Conservation (phyloP, 306 rosid genomes). For the Glycyrrhiza uralensis region DNA sequence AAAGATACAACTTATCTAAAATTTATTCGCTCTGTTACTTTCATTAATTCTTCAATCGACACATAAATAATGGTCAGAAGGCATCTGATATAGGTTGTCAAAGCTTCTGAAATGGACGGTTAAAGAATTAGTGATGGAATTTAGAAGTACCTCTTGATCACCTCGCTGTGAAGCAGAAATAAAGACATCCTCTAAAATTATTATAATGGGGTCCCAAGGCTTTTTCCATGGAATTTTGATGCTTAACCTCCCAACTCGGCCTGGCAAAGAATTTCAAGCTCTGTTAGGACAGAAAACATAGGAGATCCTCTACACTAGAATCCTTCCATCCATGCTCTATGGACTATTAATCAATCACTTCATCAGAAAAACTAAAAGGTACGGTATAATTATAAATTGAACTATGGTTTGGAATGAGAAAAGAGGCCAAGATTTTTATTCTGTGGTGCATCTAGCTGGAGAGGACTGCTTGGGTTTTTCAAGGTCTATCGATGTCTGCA, state of each 20-base stretch:
- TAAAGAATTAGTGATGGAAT: not conserved
- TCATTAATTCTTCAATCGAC: not conserved
- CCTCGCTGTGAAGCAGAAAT: slow-evolving; percentile 81
- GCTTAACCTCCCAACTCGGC: slow-evolving; percentile 91
- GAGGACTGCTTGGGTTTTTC: not conserved
- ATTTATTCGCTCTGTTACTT: not conserved
- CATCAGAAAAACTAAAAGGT: slow-evolving; percentile 7
- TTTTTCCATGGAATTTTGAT: slow-evolving; percentile 97
- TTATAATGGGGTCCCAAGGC: slow-evolving; percentile 91
- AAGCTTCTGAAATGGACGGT: not conserved
- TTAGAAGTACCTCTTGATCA: slow-evolving; percentile 72
- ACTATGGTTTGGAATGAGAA: not conserved
- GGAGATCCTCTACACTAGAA: slow-evolving; percentile 10
- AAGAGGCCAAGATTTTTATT: not conserved
- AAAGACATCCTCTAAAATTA: slow-evolving; percentile 73
- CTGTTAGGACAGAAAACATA: slow-evolving; percentile 9
- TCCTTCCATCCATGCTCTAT: slow-evolving; percentile 4
- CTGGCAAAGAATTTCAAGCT: slow-evolving; percentile 39
- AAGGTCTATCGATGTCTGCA: not conserved
- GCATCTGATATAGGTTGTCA: not conserved
- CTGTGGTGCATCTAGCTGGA: not conserved
- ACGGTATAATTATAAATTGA: not conserved
- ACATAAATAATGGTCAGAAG: not conserved
- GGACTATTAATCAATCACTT: slow-evolving; percentile 11
- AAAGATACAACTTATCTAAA: slow-evolving; percentile 7